Percentiles rank a stretch among this genome's conserved stretches.
Conservation (phyloP, 371 early-diverging fungal species). For the Parasitella parasitica region DNA sequence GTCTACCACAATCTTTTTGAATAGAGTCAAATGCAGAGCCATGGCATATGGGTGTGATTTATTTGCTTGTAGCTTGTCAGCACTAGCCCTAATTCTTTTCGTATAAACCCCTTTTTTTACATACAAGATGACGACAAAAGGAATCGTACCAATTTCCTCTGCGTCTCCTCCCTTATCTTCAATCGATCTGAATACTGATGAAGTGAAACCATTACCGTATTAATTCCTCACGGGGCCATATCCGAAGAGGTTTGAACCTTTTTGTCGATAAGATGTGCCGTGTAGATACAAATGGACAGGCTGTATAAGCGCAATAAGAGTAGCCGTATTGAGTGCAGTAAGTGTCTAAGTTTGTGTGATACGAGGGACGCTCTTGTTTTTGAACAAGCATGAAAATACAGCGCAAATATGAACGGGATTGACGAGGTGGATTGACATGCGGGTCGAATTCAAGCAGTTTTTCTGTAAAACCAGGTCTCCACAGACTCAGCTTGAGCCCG, state of each 20-base stretch:
- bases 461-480: slow-evolving; percentile 41
- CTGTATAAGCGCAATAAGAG: slow-evolving; percentile 26
- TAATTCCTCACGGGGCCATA: slow-evolving; percentile 54
- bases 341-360: slow-evolving; percentile 49
- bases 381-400: slow-evolving; percentile 13
- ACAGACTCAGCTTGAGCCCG: slow-evolving; percentile 47
- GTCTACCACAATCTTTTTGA: slow-evolving; percentile 17
- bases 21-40: slow-evolving; percentile 46
- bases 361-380: slow-evolving; percentile 37
- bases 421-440: slow-evolving; percentile 47
- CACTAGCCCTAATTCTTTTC: slow-evolving; percentile 48
- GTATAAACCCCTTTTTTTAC: slow-evolving; percentile 47
- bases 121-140: slow-evolving; percentile 39
- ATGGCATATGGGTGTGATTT: slow-evolving; percentile 49
- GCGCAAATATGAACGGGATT: slow-evolving; percentile 54
- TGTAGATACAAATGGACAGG: slow-evolving; percentile 45
- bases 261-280: slow-evolving; percentile 26
- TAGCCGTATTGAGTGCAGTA: slow-evolving; percentile 52
- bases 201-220: slow-evolving; percentile 33
- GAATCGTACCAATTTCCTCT: too few relatives aligned
- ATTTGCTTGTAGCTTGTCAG: slow-evolving; percentile 39
- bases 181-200: slow-evolving; percentile 14
- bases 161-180: background rate
- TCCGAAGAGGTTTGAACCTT: slow-evolving; percentile 29
- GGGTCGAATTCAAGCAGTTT: slow-evolving; percentile 38